phyloP scores from a whole-genome alignment of 2,329 filamentous ascomycete genomes.

The Aspergillus hiratsukae region DNA sequence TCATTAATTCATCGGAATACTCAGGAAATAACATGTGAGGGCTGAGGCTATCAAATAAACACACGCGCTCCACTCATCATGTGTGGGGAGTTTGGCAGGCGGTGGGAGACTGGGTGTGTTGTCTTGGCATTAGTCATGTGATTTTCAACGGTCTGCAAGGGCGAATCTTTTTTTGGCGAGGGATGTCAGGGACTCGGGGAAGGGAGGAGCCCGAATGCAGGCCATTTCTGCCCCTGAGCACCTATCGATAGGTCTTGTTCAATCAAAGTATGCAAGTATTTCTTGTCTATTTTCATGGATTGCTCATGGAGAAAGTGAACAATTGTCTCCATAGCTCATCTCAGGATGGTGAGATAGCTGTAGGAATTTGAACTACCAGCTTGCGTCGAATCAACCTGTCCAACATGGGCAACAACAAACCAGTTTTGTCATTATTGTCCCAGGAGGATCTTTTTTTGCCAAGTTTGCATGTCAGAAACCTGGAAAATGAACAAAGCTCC shows the following conservation, averaged over 20 bases:
- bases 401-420: not conserved
- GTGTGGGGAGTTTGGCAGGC: not conserved
- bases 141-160: not conserved
- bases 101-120: not conserved
- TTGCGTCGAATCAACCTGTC: not conserved
- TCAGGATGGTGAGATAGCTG: not conserved
- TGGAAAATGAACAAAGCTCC: not conserved
- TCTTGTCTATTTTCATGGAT: not conserved
- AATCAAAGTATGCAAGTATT: not conserved
- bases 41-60: too few relatives aligned
- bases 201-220: too few relatives aligned
- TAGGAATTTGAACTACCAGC: not conserved
- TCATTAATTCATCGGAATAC: not conserved
- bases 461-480: not conserved
- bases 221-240: not conserved
- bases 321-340: not conserved
- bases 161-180: too few relatives aligned
- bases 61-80: not conserved
- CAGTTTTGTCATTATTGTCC: not conserved
- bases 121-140: not conserved
- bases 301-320: not conserved
- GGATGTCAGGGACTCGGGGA: too few relatives aligned
- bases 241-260: not conserved
- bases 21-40: too few relatives aligned
- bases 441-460: not conserved